phyloP scores from a whole-genome alignment of 2,329 filamentous ascomycete species.

The Penicillium sp. region DNA sequence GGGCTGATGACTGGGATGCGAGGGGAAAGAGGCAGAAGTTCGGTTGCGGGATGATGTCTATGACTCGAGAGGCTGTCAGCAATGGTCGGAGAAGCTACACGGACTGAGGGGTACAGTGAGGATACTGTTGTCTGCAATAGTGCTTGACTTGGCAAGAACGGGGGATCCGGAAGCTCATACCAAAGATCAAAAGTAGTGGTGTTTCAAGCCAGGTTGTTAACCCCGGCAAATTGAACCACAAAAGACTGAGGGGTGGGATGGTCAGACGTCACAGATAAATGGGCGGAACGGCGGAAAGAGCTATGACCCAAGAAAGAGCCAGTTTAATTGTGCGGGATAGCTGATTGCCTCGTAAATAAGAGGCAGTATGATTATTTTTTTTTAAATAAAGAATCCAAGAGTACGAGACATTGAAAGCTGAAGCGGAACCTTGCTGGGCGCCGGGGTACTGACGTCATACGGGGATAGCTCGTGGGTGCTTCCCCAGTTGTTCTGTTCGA shows the following conservation, averaged over 20 bases:
- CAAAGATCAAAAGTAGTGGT: not conserved
- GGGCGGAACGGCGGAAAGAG: not conserved
- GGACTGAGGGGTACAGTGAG: not conserved
- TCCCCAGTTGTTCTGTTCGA: not conserved
- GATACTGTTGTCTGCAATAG: not conserved
- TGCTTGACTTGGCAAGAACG: not conserved
- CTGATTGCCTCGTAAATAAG: not conserved
- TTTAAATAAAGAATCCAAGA: not conserved
- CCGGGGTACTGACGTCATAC: slow-evolving; percentile 13
- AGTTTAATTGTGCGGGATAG: not conserved
- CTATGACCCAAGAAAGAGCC: not conserved
- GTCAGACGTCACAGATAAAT: not conserved
- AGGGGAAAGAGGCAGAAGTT: not conserved
- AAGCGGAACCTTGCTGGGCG: slow-evolving; percentile 2
- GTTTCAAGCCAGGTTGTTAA: not conserved
- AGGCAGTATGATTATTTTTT: not conserved
- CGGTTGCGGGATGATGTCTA: not conserved
- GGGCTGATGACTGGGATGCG: not conserved
- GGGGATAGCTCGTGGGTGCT: not conserved
- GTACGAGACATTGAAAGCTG: not conserved
- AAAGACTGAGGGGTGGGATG: not conserved
- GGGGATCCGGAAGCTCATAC: not conserved
- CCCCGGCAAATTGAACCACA: not conserved
- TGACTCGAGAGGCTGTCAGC: not conserved
- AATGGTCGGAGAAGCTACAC: not conserved